Conservation (phyloP, 192 early-diverging fungal genomes). For the Oehlia diaphana region DNA sequence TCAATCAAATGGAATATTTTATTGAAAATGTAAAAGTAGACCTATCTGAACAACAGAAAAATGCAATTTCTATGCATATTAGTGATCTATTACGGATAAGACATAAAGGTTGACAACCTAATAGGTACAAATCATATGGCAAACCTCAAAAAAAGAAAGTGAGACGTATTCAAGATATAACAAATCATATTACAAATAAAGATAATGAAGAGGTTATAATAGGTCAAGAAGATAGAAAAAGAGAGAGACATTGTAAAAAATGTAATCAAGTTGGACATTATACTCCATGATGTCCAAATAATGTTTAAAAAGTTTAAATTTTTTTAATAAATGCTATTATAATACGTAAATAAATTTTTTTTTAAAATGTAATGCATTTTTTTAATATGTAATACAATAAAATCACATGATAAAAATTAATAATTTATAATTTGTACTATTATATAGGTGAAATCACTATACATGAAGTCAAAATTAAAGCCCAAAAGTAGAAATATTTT, state of each 20-base stretch:
- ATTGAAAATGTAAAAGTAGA: not conserved
- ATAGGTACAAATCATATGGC: not conserved
- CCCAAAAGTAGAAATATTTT: too few species aligned
- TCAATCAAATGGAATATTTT: not conserved
- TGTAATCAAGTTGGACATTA: slow-evolving; percentile 12
- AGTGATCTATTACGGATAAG: not conserved
- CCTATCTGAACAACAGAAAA: not conserved
- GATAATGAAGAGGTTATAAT: too few species aligned
- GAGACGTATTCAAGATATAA: not conserved
- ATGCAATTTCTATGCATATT: not conserved
- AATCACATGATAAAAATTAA: too few species aligned
- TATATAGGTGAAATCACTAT: too few species aligned
- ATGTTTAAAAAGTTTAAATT: too few species aligned
- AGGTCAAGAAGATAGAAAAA: not conserved
- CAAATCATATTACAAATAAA: not conserved
- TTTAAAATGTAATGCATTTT: too few species aligned
- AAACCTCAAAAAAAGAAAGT: not conserved
- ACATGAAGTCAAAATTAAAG: too few species aligned
- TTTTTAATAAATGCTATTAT: too few species aligned
- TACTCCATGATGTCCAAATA: not conserved
- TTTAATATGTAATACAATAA: too few species aligned
- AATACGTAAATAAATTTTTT: too few species aligned
- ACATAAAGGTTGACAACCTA: not conserved
- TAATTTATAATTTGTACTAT: too few species aligned
- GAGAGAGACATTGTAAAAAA: not conserved